These are phyloP conservation scores for Mortierella sp. DNA, from an alignment of 371 early-diverging fungal species.

Conservation along the genomic window DNA sequence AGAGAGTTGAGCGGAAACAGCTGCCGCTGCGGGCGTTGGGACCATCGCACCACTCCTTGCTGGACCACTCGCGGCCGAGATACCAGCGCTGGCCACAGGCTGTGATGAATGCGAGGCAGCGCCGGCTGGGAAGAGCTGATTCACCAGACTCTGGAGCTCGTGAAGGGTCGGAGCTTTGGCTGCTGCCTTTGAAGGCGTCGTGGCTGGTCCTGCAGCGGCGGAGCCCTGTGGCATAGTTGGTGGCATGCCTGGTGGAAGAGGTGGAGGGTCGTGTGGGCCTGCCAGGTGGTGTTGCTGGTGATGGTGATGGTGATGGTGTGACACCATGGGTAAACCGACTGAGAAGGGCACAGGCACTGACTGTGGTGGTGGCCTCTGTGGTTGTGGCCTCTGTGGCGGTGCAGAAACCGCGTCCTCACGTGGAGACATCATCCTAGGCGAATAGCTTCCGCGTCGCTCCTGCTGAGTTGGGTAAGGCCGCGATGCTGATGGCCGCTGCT, in stretches of 20 bases:
- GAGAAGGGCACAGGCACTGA: neutral
- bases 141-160: conserved; percentile 44
- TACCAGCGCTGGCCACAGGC: neutral
- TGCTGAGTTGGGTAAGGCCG: conserved; percentile 27
- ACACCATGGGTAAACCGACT: conserved; percentile 4
- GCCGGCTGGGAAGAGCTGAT: conserved; percentile 41
- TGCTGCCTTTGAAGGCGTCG: neutral
- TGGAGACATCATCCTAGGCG: neutral
- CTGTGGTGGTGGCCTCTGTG: conserved; percentile 8
- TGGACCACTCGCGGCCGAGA: neutral
- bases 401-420: neutral
- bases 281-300: neutral
- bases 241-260: neutral
- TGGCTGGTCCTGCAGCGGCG: neutral
- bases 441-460: conserved; percentile 12
- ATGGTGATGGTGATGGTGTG: neutral
- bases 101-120: neutral
- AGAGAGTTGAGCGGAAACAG: conserved; percentile 34
- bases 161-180: conserved; percentile 30
- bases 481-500: conserved; percentile 13
- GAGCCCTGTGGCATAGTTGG: neutral
- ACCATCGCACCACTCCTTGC: conserved; percentile 12
- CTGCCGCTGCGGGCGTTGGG: conserved; percentile 46
- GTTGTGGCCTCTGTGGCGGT: neutral
- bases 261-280: neutral